A percentile compares a stretch with the other conserved stretches of the same genome.
phyloP scores from a whole-genome alignment of 1,139 yeast genomes.

The Suhomyces wounanorum region DNA sequence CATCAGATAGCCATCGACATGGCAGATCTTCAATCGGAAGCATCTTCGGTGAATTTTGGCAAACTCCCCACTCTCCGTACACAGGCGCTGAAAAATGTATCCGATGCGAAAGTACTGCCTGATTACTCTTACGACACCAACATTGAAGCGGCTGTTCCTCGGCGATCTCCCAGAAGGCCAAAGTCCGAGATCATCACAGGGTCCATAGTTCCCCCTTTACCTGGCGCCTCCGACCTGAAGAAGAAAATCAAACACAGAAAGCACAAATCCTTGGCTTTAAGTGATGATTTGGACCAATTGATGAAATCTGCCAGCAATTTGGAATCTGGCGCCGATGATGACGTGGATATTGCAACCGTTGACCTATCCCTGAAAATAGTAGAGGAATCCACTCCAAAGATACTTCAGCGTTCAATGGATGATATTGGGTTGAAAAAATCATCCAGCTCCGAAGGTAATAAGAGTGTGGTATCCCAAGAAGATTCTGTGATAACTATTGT shows the following conservation, averaged over 20 bases:
- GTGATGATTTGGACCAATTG: slow-evolving; percentile 43
- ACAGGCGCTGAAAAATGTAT: slow-evolving; percentile 4
- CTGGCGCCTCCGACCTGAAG: slow-evolving; percentile 17
- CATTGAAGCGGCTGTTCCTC: slow-evolving; percentile 44
- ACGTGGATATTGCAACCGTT: neutral
- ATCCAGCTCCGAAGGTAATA: neutral
- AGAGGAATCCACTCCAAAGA: neutral
- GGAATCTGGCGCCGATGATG: slow-evolving; percentile 4
- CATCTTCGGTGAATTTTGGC: slow-evolving; percentile 19
- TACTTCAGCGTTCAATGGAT: neutral
- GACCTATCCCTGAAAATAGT: neutral
- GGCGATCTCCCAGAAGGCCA: slow-evolving; percentile 45
- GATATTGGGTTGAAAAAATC: neutral
- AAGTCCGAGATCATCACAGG: slow-evolving; percentile 30
- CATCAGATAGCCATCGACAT: slow-evolving; percentile 6
- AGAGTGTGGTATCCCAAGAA: neutral
- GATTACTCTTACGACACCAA: slow-evolving; percentile 36
- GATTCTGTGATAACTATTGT: slow-evolving; percentile 7
- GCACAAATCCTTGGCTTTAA: slow-evolving; percentile 19
- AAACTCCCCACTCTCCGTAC: slow-evolving; percentile 21
- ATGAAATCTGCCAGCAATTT: slow-evolving; percentile 42
- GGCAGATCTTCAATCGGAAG: slow-evolving; percentile 14
- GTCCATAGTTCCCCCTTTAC: slow-evolving; percentile 11
- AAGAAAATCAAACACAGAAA: slow-evolving; percentile 12
- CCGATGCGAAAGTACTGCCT: slow-evolving; percentile 22